phyloP scores from a whole-genome alignment of 75 land plant species.

The Pinus albicaulis region DNA sequence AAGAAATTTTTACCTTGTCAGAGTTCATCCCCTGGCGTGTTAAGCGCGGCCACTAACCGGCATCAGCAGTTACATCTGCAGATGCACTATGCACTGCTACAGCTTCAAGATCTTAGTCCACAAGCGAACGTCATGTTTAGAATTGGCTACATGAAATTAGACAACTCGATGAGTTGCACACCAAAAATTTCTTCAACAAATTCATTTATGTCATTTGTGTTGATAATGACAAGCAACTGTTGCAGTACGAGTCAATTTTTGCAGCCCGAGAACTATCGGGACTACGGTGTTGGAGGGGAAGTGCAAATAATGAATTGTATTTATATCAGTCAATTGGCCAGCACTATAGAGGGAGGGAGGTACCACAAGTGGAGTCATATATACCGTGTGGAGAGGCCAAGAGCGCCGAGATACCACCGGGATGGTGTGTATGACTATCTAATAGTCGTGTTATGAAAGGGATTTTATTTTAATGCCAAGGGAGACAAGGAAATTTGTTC shows the following conservation, averaged over 20 bases:
- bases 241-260: constrained; percentile 30
- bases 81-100: constrained; percentile 24
- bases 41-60: constrained; percentile 8
- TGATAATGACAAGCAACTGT: constrained; percentile 39
- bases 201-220: constrained; percentile 63
- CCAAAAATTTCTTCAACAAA: constrained; percentile 63
- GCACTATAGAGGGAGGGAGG: too few relatives aligned
- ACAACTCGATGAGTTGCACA: constrained; percentile 69
- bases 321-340: too few relatives aligned
- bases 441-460: too few relatives aligned
- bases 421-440: too few relatives aligned
- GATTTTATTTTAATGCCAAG: too few relatives aligned
- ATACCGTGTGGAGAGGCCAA: too few relatives aligned
- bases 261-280: constrained; percentile 17
- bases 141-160: constrained; percentile 56
- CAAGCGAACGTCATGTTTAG: constrained; percentile 33
- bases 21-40: constrained; percentile 3
- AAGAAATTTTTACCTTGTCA: constrained; percentile 12
- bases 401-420: too few relatives aligned
- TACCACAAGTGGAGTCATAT: too few relatives aligned
- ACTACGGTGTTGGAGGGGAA: too few relatives aligned
- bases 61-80: constrained; percentile 40
- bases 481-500: too few relatives aligned
- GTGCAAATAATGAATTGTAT: too few relatives aligned
- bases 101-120: not conserved